Base-by-base conservation (phyloP, 2,329 filamentous ascomycete genomes). In the Claviceps capensis region DNA sequence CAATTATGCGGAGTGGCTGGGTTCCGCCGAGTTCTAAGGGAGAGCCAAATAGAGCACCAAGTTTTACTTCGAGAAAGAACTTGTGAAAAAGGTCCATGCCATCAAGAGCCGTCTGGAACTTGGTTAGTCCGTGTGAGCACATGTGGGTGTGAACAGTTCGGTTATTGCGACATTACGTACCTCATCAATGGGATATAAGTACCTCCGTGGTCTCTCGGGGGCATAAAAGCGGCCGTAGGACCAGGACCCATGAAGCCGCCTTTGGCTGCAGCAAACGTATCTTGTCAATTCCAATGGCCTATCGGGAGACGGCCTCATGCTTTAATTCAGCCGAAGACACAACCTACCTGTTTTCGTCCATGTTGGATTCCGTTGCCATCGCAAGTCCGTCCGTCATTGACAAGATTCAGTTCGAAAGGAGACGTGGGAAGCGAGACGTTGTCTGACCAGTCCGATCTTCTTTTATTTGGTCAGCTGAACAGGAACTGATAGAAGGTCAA, bases 31-130 rank as follows among this genome's bases (percentile, higher is more conserved):
- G 56, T 36, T 42, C 56, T 52, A 54, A 52, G 5, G 50, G 45
- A 30, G 46, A 17, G 30, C 51, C 57, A 52, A 52, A 65, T 2
- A 63, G 56, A 36, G 59, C 59, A 2, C 73, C 65, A 40, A 75
- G 72, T 56, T 84, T 80, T 48, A 80, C 80, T 19, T 85, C 77
- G 16, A 76, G 72, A 61, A 89, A 85, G 58, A 91, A 72, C 61
- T 87, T 86, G 71, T 94, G 86, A 62, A 88, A 84, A 47, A 91
- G 83, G 62, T 94, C 88, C 62, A 91, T 76, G 58, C 86, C 80
- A 64, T 89, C 85, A 62, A 83, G 78, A 66, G 93, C 88, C 55
- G 75, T 71, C 78, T 86, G 63, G 47, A 5, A 17, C 36, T 43
- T 13, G 30, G 26, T 42, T n/a, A 19, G 38, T 19, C 9, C 9